phyloP scores from a whole-genome alignment of 78 protist genomes.

The Kipferlia bialata region DNA sequence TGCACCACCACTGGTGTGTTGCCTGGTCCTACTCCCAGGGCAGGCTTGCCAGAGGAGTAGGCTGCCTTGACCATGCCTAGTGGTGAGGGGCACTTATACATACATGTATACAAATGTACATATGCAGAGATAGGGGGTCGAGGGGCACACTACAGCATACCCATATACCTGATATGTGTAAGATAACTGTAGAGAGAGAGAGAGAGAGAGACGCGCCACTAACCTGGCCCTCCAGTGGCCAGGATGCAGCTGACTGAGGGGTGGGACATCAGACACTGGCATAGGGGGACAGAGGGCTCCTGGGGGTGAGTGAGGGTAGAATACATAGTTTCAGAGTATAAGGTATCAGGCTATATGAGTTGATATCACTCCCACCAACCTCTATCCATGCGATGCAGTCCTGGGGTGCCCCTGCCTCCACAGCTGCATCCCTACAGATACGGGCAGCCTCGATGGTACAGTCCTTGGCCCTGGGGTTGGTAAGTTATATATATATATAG shows the following conservation, averaged over 20 bases:
- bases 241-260: not conserved
- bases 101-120: no score
- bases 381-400: no score
- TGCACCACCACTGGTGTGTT: constrained; percentile 33
- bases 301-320: constrained; percentile 5
- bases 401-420: constrained; percentile 29
- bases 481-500: no score
- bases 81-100: no score
- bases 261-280: not conserved
- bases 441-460: constrained; percentile 19
- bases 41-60: constrained; percentile 30
- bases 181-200: no score
- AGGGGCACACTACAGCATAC: no score
- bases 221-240: constrained; percentile 49
- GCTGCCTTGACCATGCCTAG: constrained; percentile 43
- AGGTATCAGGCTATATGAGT: no score
- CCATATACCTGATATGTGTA: no score
- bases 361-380: no score
- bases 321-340: no score
- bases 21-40: constrained; percentile 39
- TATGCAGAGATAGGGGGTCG: no score
- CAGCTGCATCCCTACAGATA: constrained; percentile 16
- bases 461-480: not conserved
- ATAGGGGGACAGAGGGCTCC: constrained; percentile 5
- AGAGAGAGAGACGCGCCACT: no score